Conservation (phyloP, 306 rosid genomes). For the Medicago arabica region DNA sequence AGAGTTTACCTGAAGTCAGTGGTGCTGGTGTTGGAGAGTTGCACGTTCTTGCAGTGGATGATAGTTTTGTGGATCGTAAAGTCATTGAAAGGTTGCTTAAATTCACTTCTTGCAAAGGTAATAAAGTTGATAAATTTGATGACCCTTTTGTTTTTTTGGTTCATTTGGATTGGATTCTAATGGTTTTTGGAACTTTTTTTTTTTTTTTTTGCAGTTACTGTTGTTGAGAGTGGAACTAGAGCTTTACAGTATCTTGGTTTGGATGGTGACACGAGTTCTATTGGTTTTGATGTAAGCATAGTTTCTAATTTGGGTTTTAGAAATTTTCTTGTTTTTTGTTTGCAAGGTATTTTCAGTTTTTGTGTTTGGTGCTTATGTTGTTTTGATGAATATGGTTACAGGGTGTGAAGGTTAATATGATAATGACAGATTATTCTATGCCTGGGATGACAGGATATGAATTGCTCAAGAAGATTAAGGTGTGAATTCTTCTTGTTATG, state of each 20-base stretch:
- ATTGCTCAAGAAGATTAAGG: conserved; percentile 91
- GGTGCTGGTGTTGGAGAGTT: conserved; percentile 47
- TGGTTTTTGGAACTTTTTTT: conserved; percentile 26
- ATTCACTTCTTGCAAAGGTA: conserved; percentile 89
- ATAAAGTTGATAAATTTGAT: neutral
- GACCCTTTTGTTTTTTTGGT: neutral
- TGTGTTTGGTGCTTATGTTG: conserved; percentile 37
- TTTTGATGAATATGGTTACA: conserved; percentile 52
- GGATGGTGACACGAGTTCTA: conserved; percentile 76
- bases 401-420: conserved; percentile 86
- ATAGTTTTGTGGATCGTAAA: conserved; percentile 83
- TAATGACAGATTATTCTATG: conserved; percentile 97
- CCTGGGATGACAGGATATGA: conserved; percentile 99
- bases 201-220: conserved; percentile 65
- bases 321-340: neutral
- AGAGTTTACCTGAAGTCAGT: conserved; percentile 47
- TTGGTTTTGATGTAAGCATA: conserved; percentile 73
- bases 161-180: conserved; percentile 38
- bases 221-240: conserved; percentile 91
- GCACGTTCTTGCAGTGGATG: conserved; percentile 96
- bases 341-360: neutral
- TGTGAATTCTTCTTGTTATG: conserved; percentile 28
- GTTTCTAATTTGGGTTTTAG: neutral
- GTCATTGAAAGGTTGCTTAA: conserved; percentile 85
- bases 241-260: conserved; percentile 89